A percentile compares a stretch with the other conserved stretches of the same genome.
Evolutionary conservation across 495 filamentous ascomycete genomes (phyloP).

Genomic region (Cudoniella acicularis): DNA sequence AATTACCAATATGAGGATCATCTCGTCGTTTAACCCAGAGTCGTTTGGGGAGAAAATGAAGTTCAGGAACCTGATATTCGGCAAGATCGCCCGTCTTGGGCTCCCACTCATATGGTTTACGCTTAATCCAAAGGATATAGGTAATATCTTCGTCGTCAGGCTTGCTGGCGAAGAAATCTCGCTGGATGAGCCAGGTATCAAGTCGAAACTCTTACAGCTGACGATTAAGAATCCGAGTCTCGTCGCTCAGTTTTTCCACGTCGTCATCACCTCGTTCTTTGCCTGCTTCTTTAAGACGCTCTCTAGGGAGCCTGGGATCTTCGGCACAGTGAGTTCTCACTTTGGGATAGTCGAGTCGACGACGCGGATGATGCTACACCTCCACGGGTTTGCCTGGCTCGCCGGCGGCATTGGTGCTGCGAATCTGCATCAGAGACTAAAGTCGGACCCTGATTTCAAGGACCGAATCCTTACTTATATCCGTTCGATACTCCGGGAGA

Average conservation of each 20-base stretch:
- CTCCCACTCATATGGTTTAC: slow-evolving; percentile 9
- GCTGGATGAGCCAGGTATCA: slow-evolving; percentile 8
- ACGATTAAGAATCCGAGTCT: slow-evolving; percentile 15
- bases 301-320: slow-evolving; percentile 15
- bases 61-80: slow-evolving; percentile 15
- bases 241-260: slow-evolving; percentile 1
- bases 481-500: slow-evolving; percentile 12
- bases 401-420: slow-evolving; percentile 6
- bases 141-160: slow-evolving; percentile 9
- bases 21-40: slow-evolving; percentile 16
- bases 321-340: slow-evolving; percentile 11
- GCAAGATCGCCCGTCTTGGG: slow-evolving; percentile 13
- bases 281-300: slow-evolving; percentile 14
- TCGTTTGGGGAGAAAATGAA: slow-evolving; percentile 17
- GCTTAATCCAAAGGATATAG: slow-evolving; percentile 11
- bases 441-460: slow-evolving; percentile 13
- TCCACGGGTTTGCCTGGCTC: slow-evolving; percentile 13
- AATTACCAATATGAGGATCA: slow-evolving; percentile 18
- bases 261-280: slow-evolving; percentile 11
- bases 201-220: slow-evolving; percentile 8
- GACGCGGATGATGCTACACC: slow-evolving; percentile 13
- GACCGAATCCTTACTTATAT: slow-evolving; percentile 10
- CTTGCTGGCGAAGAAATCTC: slow-evolving; percentile 8
- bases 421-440: slow-evolving; percentile 10
- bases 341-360: slow-evolving; percentile 13